Evolutionary conservation across 192 early-diverging fungal species (phyloP), one percentile per base, ranked within the genome.

Genomic region (Linnemannia schmuckeri): DNA sequence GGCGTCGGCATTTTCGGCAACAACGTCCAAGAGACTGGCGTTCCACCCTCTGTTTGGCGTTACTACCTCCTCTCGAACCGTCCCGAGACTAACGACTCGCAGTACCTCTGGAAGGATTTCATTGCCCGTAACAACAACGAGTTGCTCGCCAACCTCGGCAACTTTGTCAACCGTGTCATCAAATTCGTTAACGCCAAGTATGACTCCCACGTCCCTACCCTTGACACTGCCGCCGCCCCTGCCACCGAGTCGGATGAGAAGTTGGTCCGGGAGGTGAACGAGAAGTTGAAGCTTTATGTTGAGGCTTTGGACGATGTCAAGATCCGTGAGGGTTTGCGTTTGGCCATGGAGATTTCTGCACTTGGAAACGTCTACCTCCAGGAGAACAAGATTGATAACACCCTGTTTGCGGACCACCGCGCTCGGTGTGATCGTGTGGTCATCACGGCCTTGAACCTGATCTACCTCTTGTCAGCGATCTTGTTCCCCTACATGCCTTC

Each of bases 1-100:
- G 95, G 95, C 66, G 94, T 98, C 44, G 99, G 99, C 77, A 98
- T 99, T 35, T 99, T 99, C 92, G 99, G 99, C 72, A 97, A 95
- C 92, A 97, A 97, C 90, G 98, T 96, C 27, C 93, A 93, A 72
- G 96, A 97, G 13, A 96, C 96, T 30, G 96, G 97, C 42, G 95
- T 99, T 75, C 94, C 97, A 8, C 90, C 95, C 42, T 95, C 96
- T 40, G 98, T 99, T 33, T 99, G 97, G 97, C 95, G 99, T 78
- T 99, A 99, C 92, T 99, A 95, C 88, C 93, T 99, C 33, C 91
- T 99, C 68, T 91, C 94, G 33, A 96, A 93, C 91, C 96, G 99
- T 38, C 99, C 99, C 35, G 99, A 99, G 87, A 92, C 96, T 2
- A 91, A 91, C 74, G 99, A 99, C 88, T 95, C 96, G 6, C 91